Base-by-base conservation (phyloP, 352 stramenopile species). In the Pythium phragmitis region DNA sequence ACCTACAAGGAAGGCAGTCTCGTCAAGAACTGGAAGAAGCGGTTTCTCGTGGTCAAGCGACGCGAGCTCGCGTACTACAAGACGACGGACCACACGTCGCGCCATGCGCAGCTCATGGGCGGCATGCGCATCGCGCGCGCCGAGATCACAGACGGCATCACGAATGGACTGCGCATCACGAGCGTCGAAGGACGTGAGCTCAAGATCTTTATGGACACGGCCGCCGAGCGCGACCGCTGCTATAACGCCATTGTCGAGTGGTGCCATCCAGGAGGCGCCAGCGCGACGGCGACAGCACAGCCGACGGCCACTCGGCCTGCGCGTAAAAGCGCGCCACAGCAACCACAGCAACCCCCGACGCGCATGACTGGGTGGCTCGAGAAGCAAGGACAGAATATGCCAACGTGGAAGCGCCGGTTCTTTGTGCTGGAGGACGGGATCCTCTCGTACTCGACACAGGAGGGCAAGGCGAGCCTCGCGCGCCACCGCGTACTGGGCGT, bases 1-100 rank as follows among this genome's bases (percentile, higher is more conserved):
- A 76, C 86, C 34, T 90, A 87, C 68, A 91, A 93, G 65, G 79
- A 90, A 64, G 84, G 84, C 45, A 89, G 79, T 53, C 75, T 93
- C 43, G 73, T 90, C 49, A 87, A 88, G 63, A 90, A 76, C 37
- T 94, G 85, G 85, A 92, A 91, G 72, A 92, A 94, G 68, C 82
- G 85, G 13, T 91, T 92, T 65, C 73, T 94, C 2, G 82, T 94
- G 21, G 85, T 85, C 65, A 89, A 94, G 60, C 73, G 79, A 28
- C 72, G 70, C 23, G 78, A 94, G 62, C 56, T 92, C 57, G 82
- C 82, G 33, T 92, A 94, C 72, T 94, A 94, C 68, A 91, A 94
- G 69, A 69, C 55, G 0, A 73, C 56, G 12, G 55, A 68, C 49
- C 81, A 65, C 60, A 84, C 70, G 49, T 76, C 80, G 78, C 58